phyloP scores from a whole-genome alignment of 2,329 filamentous ascomycete species.

The Beauveria rudraprayagi region DNA sequence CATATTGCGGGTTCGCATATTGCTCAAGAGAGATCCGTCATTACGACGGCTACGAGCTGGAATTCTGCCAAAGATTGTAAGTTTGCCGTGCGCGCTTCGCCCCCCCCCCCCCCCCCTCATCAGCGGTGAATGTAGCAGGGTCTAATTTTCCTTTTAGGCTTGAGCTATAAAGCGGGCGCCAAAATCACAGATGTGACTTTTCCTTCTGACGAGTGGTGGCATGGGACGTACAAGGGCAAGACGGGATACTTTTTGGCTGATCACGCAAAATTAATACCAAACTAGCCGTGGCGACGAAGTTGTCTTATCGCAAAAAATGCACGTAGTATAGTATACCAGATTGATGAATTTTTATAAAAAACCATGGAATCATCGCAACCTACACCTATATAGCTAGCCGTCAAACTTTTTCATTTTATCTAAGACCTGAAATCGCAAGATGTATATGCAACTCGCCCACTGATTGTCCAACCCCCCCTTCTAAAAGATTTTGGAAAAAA shows the following conservation, averaged over 20 bases:
- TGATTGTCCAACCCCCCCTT: neutral
- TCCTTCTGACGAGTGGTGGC: neutral
- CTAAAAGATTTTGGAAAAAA: neutral
- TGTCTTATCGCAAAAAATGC: neutral
- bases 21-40: neutral
- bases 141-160: neutral
- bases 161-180: neutral
- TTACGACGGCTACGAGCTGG: neutral
- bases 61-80: slow-evolving; percentile 2
- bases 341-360: neutral
- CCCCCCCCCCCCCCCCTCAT: neutral
- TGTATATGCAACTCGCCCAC: neutral
- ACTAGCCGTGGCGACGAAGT: neutral
- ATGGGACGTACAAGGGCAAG: slow-evolving; percentile 6
- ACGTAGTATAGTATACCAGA: too few relatives aligned
- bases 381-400: neutral
- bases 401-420: slow-evolving; percentile 2
- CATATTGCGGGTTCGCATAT: neutral
- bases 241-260: neutral
- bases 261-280: neutral
- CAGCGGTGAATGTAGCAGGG: neutral
- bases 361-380: slow-evolving; percentile 8
- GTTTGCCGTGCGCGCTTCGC: neutral
- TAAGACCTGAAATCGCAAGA: neutral
- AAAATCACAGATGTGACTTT: neutral